A percentile compares a stretch with the other conserved stretches of the same genome.
Evolutionary conservation across 257 asterid species (phyloP).

Genomic region (Salvia rosmarinus): DNA sequence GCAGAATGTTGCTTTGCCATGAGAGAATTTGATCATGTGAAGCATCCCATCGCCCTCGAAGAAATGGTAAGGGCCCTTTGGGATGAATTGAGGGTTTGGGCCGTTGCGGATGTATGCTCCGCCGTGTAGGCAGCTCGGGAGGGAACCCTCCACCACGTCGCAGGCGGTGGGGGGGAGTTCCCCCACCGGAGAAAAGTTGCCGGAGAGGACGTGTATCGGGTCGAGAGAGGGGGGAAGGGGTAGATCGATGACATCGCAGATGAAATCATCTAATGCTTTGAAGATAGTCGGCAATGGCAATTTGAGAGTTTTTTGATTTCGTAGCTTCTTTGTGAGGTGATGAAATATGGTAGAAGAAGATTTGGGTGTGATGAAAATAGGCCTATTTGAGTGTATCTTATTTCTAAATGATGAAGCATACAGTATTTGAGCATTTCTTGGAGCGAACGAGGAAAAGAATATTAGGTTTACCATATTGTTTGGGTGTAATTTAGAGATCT

Average conservation of each 20-base stretch:
- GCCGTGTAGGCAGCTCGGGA: slow-evolving; percentile 23
- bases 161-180: slow-evolving; percentile 33
- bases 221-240: slow-evolving; percentile 20
- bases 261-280: background rate
- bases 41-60: slow-evolving; percentile 30
- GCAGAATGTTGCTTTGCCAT: slow-evolving; percentile 5
- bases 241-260: background rate
- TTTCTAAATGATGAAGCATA: too few relatives aligned
- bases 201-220: background rate
- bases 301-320: too few relatives aligned
- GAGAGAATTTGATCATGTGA: slow-evolving; percentile 20
- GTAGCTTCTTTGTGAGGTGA: too few relatives aligned
- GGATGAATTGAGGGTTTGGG: slow-evolving; percentile 24
- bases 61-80: slow-evolving; percentile 22
- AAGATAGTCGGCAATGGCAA: background rate
- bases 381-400: too few relatives aligned
- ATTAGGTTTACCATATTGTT: too few relatives aligned
- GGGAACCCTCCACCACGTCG: slow-evolving; percentile 19
- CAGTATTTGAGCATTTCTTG: too few relatives aligned
- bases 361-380: too few relatives aligned
- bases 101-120: slow-evolving; percentile 31
- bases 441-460: too few relatives aligned
- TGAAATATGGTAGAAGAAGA: too few relatives aligned
- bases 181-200: background rate
- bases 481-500: too few relatives aligned